A percentile compares a stretch with the other conserved stretches of the same genome.
phyloP scores from a whole-genome alignment of 257 asterid species.

The Solanum virginianum region DNA sequence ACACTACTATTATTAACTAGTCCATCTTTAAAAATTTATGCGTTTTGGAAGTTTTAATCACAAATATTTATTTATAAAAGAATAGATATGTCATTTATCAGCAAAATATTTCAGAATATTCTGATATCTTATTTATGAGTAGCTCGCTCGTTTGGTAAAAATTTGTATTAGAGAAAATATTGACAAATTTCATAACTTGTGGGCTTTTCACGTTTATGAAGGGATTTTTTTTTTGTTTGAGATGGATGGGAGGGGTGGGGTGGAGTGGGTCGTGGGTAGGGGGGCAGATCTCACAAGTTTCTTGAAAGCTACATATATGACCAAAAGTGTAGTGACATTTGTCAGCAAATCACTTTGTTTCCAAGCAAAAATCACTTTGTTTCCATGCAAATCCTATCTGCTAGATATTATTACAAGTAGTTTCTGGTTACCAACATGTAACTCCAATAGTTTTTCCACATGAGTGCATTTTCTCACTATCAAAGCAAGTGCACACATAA shows the following conservation, averaged over 20 bases:
- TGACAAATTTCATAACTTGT: too few relatives aligned
- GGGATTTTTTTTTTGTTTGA: too few relatives aligned
- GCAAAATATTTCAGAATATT: neutral
- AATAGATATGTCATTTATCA: neutral
- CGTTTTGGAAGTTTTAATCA: too few relatives aligned
- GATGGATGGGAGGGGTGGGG: too few relatives aligned
- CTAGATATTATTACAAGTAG: neutral
- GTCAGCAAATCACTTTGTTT: neutral
- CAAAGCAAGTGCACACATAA: neutral
- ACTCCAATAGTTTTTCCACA: neutral
- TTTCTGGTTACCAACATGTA: neutral
- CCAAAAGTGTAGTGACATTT: neutral
- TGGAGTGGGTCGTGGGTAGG: too few relatives aligned
- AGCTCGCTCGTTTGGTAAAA: too few relatives aligned
- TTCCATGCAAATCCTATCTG: neutral
- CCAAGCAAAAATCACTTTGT: neutral
- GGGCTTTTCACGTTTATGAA: too few relatives aligned
- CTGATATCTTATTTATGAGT: neutral
- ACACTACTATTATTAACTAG: neutral
- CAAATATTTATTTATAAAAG: too few relatives aligned
- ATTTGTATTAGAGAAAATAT: too few relatives aligned
- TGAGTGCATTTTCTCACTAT: neutral
- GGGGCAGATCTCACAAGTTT: too few relatives aligned
- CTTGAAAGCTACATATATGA: neutral
- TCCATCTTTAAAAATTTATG: too few relatives aligned